Percentiles rank a stretch among this genome's conserved stretches.
phyloP scores from a whole-genome alignment of 257 asterid genomes.

The Haberlea rhodopensis region DNA sequence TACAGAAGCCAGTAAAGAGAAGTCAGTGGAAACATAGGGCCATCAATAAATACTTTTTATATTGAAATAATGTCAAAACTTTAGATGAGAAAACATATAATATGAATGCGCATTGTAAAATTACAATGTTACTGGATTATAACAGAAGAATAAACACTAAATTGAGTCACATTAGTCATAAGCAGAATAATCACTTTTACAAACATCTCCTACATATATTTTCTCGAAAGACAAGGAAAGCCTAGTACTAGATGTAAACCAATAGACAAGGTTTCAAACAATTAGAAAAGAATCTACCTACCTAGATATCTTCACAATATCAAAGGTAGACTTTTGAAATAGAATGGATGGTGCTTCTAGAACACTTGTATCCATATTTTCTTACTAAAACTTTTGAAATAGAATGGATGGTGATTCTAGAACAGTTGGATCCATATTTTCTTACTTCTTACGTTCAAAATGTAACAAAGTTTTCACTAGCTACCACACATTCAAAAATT shows the following conservation, averaged over 20 bases:
- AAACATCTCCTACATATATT: background rate
- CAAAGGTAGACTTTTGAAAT: background rate
- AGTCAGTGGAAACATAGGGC: background rate
- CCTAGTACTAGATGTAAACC: background rate
- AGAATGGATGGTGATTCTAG: background rate
- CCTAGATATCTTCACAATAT: background rate
- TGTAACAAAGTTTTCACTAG: background rate
- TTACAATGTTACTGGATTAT: background rate
- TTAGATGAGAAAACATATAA: no score
- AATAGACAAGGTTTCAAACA: background rate
- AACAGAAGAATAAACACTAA: background rate
- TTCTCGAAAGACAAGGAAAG: background rate
- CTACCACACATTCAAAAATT: background rate
- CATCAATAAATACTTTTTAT: background rate
- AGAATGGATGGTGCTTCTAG: background rate
- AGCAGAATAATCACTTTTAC: background rate
- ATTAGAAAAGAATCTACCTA: background rate
- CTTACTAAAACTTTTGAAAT: no score
- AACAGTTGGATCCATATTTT: background rate
- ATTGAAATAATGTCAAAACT: background rate
- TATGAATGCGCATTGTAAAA: background rate
- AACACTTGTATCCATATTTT: background rate
- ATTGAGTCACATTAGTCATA: background rate
- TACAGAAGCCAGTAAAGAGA: constrained; percentile 26
- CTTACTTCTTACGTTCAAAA: background rate